A percentile compares a stretch with the other conserved stretches of the same genome.
phyloP scores from a whole-genome alignment of 176 grass and related monocot genomes.

The Stipa capillata region DNA sequence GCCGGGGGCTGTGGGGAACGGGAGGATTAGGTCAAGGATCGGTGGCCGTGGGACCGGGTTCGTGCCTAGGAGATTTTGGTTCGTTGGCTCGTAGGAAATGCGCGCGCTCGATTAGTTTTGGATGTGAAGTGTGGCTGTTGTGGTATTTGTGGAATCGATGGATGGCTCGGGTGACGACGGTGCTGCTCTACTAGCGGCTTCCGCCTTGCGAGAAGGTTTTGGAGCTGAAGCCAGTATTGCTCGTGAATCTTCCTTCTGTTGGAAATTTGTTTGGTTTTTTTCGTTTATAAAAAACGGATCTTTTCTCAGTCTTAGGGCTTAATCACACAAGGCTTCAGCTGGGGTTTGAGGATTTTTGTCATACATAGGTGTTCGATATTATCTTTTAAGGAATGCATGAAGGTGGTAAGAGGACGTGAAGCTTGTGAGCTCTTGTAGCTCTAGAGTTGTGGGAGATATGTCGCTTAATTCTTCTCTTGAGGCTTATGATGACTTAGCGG shows the following conservation, averaged over 20 bases:
- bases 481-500: neutral
- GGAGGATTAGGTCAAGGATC: neutral
- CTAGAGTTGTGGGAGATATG: neutral
- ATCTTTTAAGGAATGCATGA: neutral
- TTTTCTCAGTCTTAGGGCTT: neutral
- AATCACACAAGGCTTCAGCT: neutral
- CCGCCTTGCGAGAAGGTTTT: neutral
- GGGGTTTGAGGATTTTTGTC: slow-evolving; percentile 2
- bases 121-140: neutral
- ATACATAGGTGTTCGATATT: neutral
- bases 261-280: neutral
- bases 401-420: neutral
- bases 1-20: neutral
- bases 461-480: neutral
- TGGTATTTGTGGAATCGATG: neutral
- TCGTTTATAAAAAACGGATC: neutral
- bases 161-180: neutral
- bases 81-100: slow-evolving; percentile 22
- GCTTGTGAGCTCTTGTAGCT: neutral
- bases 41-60: slow-evolving; percentile 13
- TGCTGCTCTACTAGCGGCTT: neutral
- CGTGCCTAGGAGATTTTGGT: neutral
- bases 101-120: neutral
- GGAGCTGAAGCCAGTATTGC: neutral
- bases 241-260: neutral